Percentiles rank a stretch among this genome's conserved stretches.
These are phyloP conservation scores for Leccinum pallidistipes DNA, from an alignment of 1,284 basidiomycete species.

Conservation along the genomic window DNA sequence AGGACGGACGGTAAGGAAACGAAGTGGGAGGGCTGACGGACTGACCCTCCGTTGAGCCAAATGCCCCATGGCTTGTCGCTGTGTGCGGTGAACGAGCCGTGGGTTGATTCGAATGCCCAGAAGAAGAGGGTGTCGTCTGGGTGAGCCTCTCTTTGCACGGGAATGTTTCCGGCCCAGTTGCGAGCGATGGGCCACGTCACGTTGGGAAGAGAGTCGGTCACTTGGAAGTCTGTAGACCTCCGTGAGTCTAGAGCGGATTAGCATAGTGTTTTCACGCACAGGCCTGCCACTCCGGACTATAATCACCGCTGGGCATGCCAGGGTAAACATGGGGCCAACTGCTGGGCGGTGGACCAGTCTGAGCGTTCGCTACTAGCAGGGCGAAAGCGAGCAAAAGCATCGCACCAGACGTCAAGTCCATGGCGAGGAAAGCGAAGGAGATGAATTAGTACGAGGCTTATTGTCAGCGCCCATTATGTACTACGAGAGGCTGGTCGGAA, in stretches of 20 bases:
- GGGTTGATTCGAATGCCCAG: slow-evolving; percentile 61
- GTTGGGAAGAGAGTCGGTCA: slow-evolving; percentile 58
- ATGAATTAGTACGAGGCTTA: neutral
- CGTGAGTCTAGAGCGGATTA: neutral
- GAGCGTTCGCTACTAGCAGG: slow-evolving; percentile 23
- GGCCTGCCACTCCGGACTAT: slow-evolving; percentile 60
- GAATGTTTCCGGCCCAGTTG: slow-evolving; percentile 68
- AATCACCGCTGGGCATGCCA: slow-evolving; percentile 42
- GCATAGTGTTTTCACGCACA: slow-evolving; percentile 42
- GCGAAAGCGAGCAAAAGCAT: neutral
- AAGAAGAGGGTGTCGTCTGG: slow-evolving; percentile 76
- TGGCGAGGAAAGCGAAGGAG: slow-evolving; percentile 10
- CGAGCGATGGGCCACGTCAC: slow-evolving; percentile 56
- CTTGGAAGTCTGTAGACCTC: slow-evolving; percentile 49
- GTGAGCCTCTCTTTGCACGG: slow-evolving; percentile 61
- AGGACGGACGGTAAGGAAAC: neutral
- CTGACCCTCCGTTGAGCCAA: slow-evolving; percentile 74
- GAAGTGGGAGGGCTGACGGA: neutral
- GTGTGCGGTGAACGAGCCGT: slow-evolving; percentile 55
- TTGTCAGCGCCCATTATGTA: neutral
- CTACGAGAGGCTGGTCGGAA: too few species aligned
- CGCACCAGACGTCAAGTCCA: slow-evolving; percentile 22
- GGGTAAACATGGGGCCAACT: slow-evolving; percentile 37
- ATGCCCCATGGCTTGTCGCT: slow-evolving; percentile 66
- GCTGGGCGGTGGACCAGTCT: slow-evolving; percentile 28